Base-by-base conservation (phyloP, 345 rosid species). In the Acer saccharum region DNA sequence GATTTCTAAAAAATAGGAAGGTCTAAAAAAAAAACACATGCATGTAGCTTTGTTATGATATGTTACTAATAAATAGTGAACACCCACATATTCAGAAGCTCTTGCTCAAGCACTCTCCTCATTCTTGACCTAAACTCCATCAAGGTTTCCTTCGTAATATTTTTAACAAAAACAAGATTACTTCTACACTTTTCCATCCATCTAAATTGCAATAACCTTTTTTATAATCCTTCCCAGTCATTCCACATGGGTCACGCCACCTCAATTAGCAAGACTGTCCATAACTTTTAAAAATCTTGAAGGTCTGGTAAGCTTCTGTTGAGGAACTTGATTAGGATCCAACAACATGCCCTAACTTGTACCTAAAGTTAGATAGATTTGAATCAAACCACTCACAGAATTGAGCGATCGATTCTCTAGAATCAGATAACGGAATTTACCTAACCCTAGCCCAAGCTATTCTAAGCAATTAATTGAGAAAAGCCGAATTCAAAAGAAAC, bases 281-380 rank as follows among this genome's bases (percentile, higher is more conserved):
- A 12, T 0, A 72, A 27, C 20, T 12, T 48, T 58, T 41, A 39
- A 58, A 39, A 23, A 11, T 60, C 46, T 58, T 43, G 54, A 23
- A 23, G 76, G 41, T n/a, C 35, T 39, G 2, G 66, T 18, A 69
- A 69, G 71, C 52, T n/a, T n/a, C n/a, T n/a, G n/a, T n/a, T n/a
- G n/a, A n/a, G n/a, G n/a, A n/a, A n/a, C n/a, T n/a, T n/a, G n/a
- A n/a, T n/a, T n/a, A n/a, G n/a, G n/a, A n/a, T n/a, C n/a, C n/a
- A n/a, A n/a, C n/a, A n/a, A n/a, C n/a, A n/a, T n/a, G n/a, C n/a
- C n/a, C n/a, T n/a, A n/a, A n/a, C n/a, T n/a, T n/a, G n/a, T n/a
- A n/a, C n/a, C n/a, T n/a, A n/a, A n/a, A n/a, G n/a, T n/a, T n/a
- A n/a, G n/a, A n/a, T n/a, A n/a, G n/a, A n/a, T n/a, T n/a, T n/a